These are phyloP conservation scores for Blastocystis sp. DNA, from an alignment of 352 stramenopile genomes.

Conservation along the genomic window DNA sequence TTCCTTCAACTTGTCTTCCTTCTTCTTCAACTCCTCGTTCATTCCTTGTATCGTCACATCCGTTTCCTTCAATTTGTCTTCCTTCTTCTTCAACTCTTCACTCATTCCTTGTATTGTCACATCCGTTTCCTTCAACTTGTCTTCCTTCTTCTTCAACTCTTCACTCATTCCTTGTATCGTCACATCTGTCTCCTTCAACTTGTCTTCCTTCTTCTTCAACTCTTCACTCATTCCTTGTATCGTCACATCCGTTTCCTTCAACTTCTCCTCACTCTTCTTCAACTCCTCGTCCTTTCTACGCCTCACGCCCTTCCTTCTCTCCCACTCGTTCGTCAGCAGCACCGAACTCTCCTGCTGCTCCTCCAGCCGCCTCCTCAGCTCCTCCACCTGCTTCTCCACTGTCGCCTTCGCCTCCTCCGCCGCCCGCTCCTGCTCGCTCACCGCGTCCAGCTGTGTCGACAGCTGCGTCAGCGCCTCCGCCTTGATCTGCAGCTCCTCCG, in stretches of 20 bases:
- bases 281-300: neutral
- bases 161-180: neutral
- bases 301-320: neutral
- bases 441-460: constrained; percentile 1
- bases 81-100: neutral
- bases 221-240: neutral
- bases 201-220: neutral
- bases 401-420: neutral
- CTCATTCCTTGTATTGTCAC: neutral
- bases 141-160: constrained; percentile 2
- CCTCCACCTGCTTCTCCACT: neutral
- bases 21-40: neutral
- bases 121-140: neutral
- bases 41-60: no score
- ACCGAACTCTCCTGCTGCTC: neutral
- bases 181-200: neutral
- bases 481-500: constrained; percentile 34
- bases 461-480: neutral
- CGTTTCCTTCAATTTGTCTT: neutral
- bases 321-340: neutral
- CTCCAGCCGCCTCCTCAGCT: neutral
- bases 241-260: neutral
- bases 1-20: constrained; percentile 1
- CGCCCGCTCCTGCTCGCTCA: neutral
- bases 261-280: neutral